Conservation (phyloP, 768 basidiomycete genomes). For the Termitomyces eurrhizus region DNA sequence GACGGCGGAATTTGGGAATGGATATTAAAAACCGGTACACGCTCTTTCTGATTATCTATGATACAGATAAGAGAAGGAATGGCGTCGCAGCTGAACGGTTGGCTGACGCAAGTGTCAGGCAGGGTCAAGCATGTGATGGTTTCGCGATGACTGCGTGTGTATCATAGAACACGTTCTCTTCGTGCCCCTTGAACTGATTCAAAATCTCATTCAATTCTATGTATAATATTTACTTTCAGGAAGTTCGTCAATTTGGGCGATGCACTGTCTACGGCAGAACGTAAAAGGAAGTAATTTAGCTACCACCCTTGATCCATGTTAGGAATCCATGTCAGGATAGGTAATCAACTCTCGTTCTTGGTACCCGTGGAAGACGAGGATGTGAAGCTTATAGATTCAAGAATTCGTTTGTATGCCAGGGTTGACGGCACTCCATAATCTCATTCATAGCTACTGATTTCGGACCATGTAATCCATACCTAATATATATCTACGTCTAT, state of each 20-base stretch:
- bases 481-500: background rate
- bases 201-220: background rate
- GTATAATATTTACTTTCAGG: background rate
- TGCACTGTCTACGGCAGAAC: background rate
- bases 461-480: background rate
- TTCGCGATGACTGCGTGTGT: background rate
- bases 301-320: background rate
- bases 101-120: background rate
- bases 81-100: background rate
- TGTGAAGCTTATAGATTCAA: background rate
- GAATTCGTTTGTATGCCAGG: background rate
- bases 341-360: background rate
- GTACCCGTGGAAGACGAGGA: background rate
- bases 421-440: background rate
- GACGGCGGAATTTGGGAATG: background rate
- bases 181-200: background rate
- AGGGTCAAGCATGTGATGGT: constrained; percentile 5
- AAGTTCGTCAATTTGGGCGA: background rate
- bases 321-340: background rate
- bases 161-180: background rate
- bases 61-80: constrained; percentile 8
- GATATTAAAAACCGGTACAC: background rate
- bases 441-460: background rate
- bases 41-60: constrained; percentile 7
- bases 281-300: background rate